These are phyloP conservation scores for Chondrostereum purpureum DNA, from an alignment of 1,284 basidiomycete species.

Conservation along the genomic window DNA sequence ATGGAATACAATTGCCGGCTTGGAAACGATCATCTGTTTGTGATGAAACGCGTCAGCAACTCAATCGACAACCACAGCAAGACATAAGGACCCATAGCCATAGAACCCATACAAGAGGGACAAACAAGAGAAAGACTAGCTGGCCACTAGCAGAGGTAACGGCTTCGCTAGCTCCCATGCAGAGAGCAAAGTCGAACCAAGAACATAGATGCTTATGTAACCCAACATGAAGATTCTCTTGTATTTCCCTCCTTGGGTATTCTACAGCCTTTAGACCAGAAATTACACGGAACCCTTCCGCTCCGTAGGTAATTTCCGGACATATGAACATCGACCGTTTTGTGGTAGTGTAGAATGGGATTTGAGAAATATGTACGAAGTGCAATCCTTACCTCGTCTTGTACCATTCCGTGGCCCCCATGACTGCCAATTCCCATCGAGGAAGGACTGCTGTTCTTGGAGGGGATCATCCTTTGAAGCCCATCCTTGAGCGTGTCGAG, in stretches of 20 bases:
- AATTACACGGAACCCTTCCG: no score
- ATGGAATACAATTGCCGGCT: conserved; percentile 71
- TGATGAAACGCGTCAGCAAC: conserved; percentile 9
- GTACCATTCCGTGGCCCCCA: conserved; percentile 49
- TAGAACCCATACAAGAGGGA: conserved; percentile 53
- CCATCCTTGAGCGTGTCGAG: conserved; percentile 25
- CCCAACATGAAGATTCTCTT: background rate
- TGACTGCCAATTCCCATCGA: conserved; percentile 44
- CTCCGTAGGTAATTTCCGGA: no score
- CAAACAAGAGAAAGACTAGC: conserved; percentile 55
- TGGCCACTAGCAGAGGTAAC: conserved; percentile 19
- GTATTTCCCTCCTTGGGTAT: no score
- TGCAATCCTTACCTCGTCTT: conserved; percentile 58
- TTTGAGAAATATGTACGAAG: conserved; percentile 9
- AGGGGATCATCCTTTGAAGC: conserved; percentile 30
- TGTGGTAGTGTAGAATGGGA: conserved; percentile 8
- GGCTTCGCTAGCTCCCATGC: conserved; percentile 1
- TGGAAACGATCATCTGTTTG: conserved; percentile 75
- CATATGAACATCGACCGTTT: conserved; percentile 11
- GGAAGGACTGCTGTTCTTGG: conserved; percentile 27
- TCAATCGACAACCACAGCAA: conserved; percentile 12
- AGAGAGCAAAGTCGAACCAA: conserved; percentile 2
- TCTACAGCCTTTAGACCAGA: no score
- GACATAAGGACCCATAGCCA: conserved; percentile 57
- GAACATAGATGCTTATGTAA: conserved; percentile 4